Evolutionary conservation across 345 rosid genomes (phyloP), one percentile per base, ranked within the genome.

Genomic region (Sisymbrium altissimum): DNA sequence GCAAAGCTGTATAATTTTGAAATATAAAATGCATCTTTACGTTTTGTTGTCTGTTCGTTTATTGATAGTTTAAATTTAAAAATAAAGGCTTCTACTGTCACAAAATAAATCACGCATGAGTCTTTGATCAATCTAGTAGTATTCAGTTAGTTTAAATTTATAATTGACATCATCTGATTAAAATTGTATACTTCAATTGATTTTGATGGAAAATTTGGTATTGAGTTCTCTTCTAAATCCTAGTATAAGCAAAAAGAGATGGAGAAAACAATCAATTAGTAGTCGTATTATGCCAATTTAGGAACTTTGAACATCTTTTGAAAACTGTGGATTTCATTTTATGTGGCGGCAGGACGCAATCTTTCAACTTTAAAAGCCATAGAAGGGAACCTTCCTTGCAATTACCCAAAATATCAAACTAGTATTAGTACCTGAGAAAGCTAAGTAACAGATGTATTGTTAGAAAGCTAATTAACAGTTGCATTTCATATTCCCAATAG

Each of bases 291-390:
- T 36, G 52, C 52, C 66, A 13, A 30, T 25, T 25, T 48, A 57
- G 68, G 18, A 74, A 18, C 35, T 46, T 58, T 48, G 54, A 74
- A 74, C 67, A 65, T 9, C 9, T 66, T 13, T 38, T 39, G 19
- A 58, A 66, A 48, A 73, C 36, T 39, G 53, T 49, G 29, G 62
- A 30, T 68, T 56, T 36, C 55, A 50, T 59, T n/a, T 75, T 68
- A 68, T 60, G 68, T 68, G 63, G 74, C 69, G 79, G 73, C 73
- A 60, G 44, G 53, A 58, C 53, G 40, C 14, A 57, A 32, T n/a
- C 7, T 14, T 65, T 36, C 50, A 56, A 25, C 59, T 65, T 56
- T 18, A 10, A 18, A 40, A 33, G 10, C 53, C n/a, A 4, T 7
- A 11, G 4, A 39, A 27, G 15, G 27, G 78, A 74, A 39, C 54